Evolutionary conservation across 805 yeast genomes (phyloP).

Genomic region (Zygotorulaspora florentina): DNA sequence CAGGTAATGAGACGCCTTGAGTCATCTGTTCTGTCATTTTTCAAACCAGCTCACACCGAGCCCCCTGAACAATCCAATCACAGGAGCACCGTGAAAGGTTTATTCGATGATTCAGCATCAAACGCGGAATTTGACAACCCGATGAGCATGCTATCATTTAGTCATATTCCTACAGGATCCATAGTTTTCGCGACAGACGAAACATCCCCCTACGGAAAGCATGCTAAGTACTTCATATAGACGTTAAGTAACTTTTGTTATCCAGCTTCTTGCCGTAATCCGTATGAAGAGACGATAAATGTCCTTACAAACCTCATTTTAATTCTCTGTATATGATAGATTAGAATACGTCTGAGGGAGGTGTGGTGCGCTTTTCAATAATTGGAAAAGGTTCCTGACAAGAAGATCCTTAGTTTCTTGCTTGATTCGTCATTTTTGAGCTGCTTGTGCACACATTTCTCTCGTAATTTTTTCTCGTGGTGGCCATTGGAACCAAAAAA

Average conservation of each 20-base stretch:
- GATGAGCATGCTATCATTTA: constrained; percentile 1
- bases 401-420: too few species aligned
- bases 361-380: too few species aligned
- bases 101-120: neutral
- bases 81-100: neutral
- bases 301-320: too few species aligned
- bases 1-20: constrained; percentile 10
- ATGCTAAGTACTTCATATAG: constrained; percentile 14
- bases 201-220: constrained; percentile 8
- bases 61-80: neutral
- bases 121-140: neutral
- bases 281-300: too few species aligned
- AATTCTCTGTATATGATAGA: too few species aligned
- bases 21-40: constrained; percentile 8
- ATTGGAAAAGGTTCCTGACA: too few species aligned
- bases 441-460: too few species aligned
- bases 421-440: too few species aligned
- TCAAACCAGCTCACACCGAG: neutral
- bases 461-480: too few species aligned
- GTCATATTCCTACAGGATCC: neutral
- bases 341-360: too few species aligned
- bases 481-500: too few species aligned
- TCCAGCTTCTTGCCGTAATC: too few species aligned
- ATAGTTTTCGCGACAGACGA: neutral
- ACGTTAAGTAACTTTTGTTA: neutral